Base-by-base conservation (phyloP, 345 rosid genomes). In the Conringia planisiliqua region DNA sequence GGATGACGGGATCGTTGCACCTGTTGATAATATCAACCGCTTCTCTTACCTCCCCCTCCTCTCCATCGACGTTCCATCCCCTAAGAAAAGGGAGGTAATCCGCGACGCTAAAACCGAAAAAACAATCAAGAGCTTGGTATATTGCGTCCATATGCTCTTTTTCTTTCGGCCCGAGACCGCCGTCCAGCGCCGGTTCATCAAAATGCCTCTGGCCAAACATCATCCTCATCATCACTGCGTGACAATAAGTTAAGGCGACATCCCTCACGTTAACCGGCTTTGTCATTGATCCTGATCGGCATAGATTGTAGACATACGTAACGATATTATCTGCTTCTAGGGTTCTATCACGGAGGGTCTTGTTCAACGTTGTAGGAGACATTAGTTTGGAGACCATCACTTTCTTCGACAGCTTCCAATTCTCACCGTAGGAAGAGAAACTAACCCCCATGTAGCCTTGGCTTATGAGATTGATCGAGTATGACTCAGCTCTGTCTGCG, bases 171-270 rank as follows among this genome's bases (percentile, higher is more conserved):
- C 54, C 80, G 1, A 77, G 76, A 17, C 82, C 78, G 3, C 81
- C 81, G 6, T 77, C 68, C 12, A 58, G 4, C 2, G 44, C 44
- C 7, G 6, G 52, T 42, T 70, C 52, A 20, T 58, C 74, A 38
- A 80, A 83, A 51, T 73, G 66, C 39, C 85, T 73, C 39, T 20
- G 60, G 38, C 74, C 54, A 67, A 83, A 76, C 78, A 77, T 26
- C 76, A 83, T 14, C 55, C 72, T 77, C 63, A 79, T 73, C 17
- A 46, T 48, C 51, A 80, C 66, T 13, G 69, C 76, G 3, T 80
- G 74, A 26, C 38, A 44, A 16, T 76, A 77, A 42, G 68, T 77
- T 36, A 61, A 20, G 9, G 39, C 1, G 0, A 62, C 40, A 4
- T 61, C 67, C 10, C 75, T 71, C 18, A 71, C 75, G 44, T 61